These are phyloP conservation scores for Talaromyces sp. DNA, from an alignment of 2,329 filamentous ascomycete species.

Conservation along the genomic window DNA sequence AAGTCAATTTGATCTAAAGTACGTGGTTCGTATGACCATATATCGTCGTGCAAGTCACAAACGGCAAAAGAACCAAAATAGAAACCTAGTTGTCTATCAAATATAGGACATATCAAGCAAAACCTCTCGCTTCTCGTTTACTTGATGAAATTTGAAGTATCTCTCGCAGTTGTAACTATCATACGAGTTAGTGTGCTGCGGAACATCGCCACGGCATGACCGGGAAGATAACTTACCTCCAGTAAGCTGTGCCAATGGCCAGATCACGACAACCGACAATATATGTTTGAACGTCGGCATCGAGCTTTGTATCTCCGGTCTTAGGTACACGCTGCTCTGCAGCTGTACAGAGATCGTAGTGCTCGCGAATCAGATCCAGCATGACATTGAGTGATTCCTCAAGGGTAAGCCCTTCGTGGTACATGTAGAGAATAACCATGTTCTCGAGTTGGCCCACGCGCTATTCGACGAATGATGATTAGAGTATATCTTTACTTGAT, in stretches of 20 bases:
- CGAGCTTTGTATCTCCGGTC: neutral
- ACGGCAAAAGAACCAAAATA: neutral
- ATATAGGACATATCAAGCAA: slow-evolving; percentile 6
- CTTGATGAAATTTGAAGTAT: slow-evolving; percentile 11
- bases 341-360: slow-evolving; percentile 6
- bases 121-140: slow-evolving; percentile 9
- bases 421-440: slow-evolving; percentile 10
- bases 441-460: slow-evolving; percentile 2
- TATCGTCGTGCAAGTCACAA: neutral
- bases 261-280: slow-evolving; percentile 9
- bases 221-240: neutral
- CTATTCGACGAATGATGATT: neutral
- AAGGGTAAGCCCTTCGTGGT: slow-evolving; percentile 4
- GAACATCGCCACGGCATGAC: neutral
- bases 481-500: neutral
- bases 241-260: slow-evolving; percentile 8
- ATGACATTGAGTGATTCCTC: slow-evolving; percentile 3
- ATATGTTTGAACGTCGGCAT: slow-evolving; percentile 2
- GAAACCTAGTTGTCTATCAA: neutral
- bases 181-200: neutral
- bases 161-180: slow-evolving; percentile 11
- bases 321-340: slow-evolving; percentile 6
- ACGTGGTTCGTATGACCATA: neutral
- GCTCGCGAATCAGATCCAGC: slow-evolving; percentile 4
- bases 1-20: neutral